Evolutionary conservation across 768 basidiomycete species (phyloP), one percentile per base, ranked within the genome.

Genomic region (Phylloporus scabripes): DNA sequence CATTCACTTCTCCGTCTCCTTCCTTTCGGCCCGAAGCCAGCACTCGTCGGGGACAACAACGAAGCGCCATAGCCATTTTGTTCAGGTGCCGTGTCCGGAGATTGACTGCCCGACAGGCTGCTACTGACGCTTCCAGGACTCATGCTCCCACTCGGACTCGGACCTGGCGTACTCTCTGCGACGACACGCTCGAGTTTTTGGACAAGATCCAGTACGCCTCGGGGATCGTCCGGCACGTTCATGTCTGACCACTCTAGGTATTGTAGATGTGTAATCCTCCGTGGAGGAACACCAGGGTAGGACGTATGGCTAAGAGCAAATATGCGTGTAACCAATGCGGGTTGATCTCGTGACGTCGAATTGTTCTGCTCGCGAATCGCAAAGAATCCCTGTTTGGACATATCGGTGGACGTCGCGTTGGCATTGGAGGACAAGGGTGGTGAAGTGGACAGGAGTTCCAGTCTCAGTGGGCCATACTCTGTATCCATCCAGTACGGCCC

Each of bases 191-290:
- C 83, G n/a, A 92, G 85, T 53, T 83, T 82, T 51, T 74, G 76
- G 46, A 96, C 78, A 20, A 98, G 76, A 12, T 76, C 72, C 36
- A 96, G 69, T 17, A 97, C 72, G 7, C 83, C 85, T 7, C 78
- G 71, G 0, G 94, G 83, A 50, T 91, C 82, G 11, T 85, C 82
- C 0, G 95, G 95, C 11, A 98, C 92, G 63, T 93, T 93, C 73
- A 97, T 86, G 60, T 98, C 95, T 2, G 94, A 92, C 95, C 95
- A 98, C 33, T 87, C 85, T 33, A 94, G 76, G 61, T 92, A 97
- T 65, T 98, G 95, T 45, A 97, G 70, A 60, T 98, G 95, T 0
- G 85, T 76, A 14, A 98, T 75, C 49, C 69, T 76, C n/a, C 91
- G 74, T 2, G 83, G 73, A 2, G 78, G 74, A 11, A 76, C 72